Evolutionary conservation across 345 rosid species (phyloP).

Genomic region (Erucastrum elatum): DNA sequence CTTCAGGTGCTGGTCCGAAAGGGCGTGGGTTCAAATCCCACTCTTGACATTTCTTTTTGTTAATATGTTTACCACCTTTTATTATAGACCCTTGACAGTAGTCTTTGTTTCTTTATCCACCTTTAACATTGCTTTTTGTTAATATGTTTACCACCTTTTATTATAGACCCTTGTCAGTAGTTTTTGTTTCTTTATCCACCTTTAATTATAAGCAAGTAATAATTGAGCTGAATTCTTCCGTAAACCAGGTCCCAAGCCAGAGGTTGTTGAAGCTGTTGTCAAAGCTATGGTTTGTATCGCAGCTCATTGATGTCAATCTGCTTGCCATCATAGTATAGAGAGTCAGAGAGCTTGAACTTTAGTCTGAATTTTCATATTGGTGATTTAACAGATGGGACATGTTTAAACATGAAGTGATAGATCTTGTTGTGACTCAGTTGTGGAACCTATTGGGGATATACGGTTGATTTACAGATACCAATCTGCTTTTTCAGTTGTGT

Average conservation of each 20-base stretch:
- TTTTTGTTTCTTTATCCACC: neutral
- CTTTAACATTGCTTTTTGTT: no score
- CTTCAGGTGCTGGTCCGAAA: constrained; percentile 79
- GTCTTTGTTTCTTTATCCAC: neutral
- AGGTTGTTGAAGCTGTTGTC: constrained; percentile 23
- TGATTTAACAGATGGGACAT: neutral
- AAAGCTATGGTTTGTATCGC: neutral
- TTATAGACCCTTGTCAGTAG: no score
- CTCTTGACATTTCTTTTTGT: constrained; percentile 49
- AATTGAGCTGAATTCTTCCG: neutral
- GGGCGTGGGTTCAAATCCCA: constrained; percentile 85
- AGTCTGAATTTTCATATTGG: neutral
- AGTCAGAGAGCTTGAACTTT: neutral
- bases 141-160: no score
- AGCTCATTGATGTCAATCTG: neutral
- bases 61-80: neutral
- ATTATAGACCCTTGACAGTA: no score
- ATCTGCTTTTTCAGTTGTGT: neutral
- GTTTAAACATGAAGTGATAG: constrained; percentile 16
- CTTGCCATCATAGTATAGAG: neutral
- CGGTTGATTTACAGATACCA: neutral
- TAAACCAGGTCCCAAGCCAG: constrained; percentile 33
- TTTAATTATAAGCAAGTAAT: neutral
- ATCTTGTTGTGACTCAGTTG: neutral
- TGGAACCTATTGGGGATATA: neutral